Percentiles rank a stretch among this genome's conserved stretches.
Conservation (phyloP, 805 yeast species). For the Metschnikowia noctiluminum region DNA sequence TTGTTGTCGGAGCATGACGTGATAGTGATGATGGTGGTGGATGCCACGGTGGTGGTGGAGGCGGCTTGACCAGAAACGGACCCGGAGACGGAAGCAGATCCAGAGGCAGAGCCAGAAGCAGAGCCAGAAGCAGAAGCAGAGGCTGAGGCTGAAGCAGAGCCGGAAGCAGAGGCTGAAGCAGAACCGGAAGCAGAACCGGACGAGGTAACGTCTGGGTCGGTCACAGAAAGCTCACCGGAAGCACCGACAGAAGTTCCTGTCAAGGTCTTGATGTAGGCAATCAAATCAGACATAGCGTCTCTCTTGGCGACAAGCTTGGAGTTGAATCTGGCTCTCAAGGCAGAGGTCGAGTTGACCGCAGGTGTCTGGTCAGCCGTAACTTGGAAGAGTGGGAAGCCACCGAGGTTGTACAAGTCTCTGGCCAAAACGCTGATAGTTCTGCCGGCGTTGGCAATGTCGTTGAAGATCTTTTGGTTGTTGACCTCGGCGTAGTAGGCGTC, state of each 20-base stretch:
- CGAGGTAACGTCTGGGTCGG: slow-evolving; percentile 10
- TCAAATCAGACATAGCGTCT: slow-evolving; percentile 28
- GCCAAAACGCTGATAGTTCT: slow-evolving; percentile 34
- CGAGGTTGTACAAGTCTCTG: slow-evolving; percentile 21
- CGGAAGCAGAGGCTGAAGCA: slow-evolving; percentile 8
- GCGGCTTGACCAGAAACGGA: slow-evolving; percentile 1
- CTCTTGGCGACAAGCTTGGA: slow-evolving; percentile 27
- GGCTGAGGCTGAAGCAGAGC: slow-evolving; percentile 13
- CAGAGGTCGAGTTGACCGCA: slow-evolving; percentile 38
- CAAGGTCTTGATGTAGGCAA: slow-evolving; percentile 20
- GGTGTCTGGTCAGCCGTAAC: slow-evolving; percentile 28
- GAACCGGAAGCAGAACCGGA: slow-evolving; percentile 14
- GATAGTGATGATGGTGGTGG: slow-evolving; percentile 29
- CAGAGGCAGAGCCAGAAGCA: slow-evolving; percentile 3
- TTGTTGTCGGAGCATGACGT: slow-evolving; percentile 23
- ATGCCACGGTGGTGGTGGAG: slow-evolving; percentile 9
- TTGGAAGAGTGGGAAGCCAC: slow-evolving; percentile 26
- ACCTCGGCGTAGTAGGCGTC: slow-evolving; percentile 35
- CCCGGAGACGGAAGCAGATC: slow-evolving; percentile 13
- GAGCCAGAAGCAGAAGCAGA: slow-evolving; percentile 16
- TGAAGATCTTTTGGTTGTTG: slow-evolving; percentile 25
- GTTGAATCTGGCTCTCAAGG: slow-evolving; percentile 36
- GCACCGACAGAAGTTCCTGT: slow-evolving; percentile 24
- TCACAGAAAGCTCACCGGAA: slow-evolving; percentile 14
- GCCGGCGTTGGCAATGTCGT: slow-evolving; percentile 32